Conservation (phyloP, 2,329 filamentous ascomycete genomes). For the Hyphodiscus sp. region DNA sequence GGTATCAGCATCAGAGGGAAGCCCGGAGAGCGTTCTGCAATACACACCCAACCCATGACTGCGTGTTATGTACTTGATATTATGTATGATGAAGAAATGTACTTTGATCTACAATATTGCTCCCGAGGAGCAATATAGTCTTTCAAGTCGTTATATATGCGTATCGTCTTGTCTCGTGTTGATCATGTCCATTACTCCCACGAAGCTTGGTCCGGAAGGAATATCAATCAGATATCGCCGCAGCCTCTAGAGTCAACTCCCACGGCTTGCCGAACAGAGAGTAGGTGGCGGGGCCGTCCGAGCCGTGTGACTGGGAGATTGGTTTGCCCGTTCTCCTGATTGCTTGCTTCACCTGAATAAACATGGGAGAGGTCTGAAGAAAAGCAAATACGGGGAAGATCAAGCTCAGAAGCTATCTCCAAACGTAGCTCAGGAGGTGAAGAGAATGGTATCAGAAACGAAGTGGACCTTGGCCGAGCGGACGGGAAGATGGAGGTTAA, state of each 20-base stretch:
- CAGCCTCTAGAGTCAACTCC: neutral
- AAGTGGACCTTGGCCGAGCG: neutral
- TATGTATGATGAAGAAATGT: constrained; percentile 7
- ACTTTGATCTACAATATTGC: constrained; percentile 52
- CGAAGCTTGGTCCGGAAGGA: neutral
- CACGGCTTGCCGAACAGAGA: neutral
- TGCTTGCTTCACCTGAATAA: neutral
- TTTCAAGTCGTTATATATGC: neutral
- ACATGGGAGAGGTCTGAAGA: neutral
- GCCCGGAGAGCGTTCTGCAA: neutral
- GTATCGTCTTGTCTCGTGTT: neutral
- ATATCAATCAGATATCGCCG: neutral
- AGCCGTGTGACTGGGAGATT: neutral
- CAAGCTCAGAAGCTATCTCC: neutral
- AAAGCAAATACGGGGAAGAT: neutral
- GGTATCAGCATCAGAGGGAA: constrained; percentile 1
- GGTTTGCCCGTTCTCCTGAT: neutral
- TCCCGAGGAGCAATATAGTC: neutral
- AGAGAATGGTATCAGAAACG: neutral
- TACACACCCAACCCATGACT: constrained; percentile 28
- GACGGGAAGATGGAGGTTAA: neutral
- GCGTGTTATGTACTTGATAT: constrained; percentile 8
- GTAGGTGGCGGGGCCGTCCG: neutral
- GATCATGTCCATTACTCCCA: neutral
- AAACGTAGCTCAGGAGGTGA: neutral